phyloP scores from a whole-genome alignment of 1,139 yeast species.

The Candida frijolesensis region DNA sequence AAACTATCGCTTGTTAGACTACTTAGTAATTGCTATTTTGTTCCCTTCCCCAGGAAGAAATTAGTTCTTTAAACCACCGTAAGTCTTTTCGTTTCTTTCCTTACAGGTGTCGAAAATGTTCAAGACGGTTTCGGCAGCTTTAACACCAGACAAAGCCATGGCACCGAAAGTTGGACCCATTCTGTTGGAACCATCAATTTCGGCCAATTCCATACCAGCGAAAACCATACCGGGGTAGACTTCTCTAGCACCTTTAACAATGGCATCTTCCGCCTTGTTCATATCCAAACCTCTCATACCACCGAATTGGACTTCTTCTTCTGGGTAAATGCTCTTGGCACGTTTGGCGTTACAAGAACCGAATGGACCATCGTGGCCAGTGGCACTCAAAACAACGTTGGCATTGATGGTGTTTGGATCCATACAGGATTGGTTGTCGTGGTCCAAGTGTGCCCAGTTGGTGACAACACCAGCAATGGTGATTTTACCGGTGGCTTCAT shows the following conservation, averaged over 20 bases:
- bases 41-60: background rate
- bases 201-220: conserved; percentile 83
- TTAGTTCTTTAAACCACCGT: conserved; percentile 13
- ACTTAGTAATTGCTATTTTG: background rate
- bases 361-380: conserved; percentile 85
- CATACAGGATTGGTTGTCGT: conserved; percentile 80
- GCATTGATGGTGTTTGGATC: conserved; percentile 82
- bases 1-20: background rate
- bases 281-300: conserved; percentile 82
- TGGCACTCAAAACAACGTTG: conserved; percentile 69
- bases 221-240: conserved; percentile 72
- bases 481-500: conserved; percentile 54
- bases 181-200: conserved; percentile 75
- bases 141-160: conserved; percentile 75
- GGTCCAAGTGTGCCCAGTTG: conserved; percentile 81
- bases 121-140: conserved; percentile 68
- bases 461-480: conserved; percentile 81
- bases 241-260: conserved; percentile 71
- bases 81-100: conserved; percentile 33
- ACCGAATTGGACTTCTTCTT: conserved; percentile 51
- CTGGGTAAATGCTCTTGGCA: conserved; percentile 24
- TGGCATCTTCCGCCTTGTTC: conserved; percentile 78
- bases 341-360: conserved; percentile 76
- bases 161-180: conserved; percentile 90
- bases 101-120: conserved; percentile 53